Evolutionary conservation across 192 early-diverging fungal genomes (phyloP).

Genomic region (Backusella luteola): DNA sequence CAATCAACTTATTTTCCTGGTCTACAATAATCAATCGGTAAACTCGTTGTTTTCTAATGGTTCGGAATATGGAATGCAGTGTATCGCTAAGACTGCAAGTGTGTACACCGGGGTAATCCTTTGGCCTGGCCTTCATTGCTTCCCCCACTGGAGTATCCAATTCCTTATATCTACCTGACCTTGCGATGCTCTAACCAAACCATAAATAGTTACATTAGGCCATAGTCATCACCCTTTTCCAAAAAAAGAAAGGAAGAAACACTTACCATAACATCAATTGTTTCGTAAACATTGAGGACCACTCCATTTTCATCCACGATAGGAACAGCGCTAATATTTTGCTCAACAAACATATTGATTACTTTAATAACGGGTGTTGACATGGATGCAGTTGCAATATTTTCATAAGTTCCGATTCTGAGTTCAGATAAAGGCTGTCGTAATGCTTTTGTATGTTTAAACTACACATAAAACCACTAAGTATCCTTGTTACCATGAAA

Average conservation of each 20-base stretch:
- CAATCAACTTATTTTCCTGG: conserved; percentile 71
- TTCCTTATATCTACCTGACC: conserved; percentile 70
- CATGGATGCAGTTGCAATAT: conserved; percentile 77
- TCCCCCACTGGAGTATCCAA: conserved; percentile 86
- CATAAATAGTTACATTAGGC: not conserved
- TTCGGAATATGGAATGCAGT: conserved; percentile 84
- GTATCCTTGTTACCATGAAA: conserved; percentile 58
- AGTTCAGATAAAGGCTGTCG: conserved; percentile 33
- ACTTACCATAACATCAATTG: conserved; percentile 91
- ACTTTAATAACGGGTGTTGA: conserved; percentile 85
- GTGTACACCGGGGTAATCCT: conserved; percentile 94
- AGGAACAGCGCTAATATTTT: conserved; percentile 88
- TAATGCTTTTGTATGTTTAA: conserved; percentile 30
- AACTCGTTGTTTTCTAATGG: conserved; percentile 81
- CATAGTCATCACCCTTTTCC: not conserved
- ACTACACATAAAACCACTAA: conserved; percentile 51
- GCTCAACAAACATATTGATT: conserved; percentile 89
- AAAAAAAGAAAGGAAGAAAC: not conserved
- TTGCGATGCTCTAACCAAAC: conserved; percentile 60
- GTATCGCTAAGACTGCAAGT: conserved; percentile 87
- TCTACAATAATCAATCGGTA: conserved; percentile 93
- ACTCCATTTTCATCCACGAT: conserved; percentile 84
- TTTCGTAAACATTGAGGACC: conserved; percentile 95
- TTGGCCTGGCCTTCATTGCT: conserved; percentile 78
- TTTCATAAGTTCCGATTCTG: conserved; percentile 84